A percentile compares a stretch with the other conserved stretches of the same genome.
These are phyloP conservation scores for Isatis tinctoria DNA, from an alignment of 345 rosid genomes.

Conservation along the genomic window DNA sequence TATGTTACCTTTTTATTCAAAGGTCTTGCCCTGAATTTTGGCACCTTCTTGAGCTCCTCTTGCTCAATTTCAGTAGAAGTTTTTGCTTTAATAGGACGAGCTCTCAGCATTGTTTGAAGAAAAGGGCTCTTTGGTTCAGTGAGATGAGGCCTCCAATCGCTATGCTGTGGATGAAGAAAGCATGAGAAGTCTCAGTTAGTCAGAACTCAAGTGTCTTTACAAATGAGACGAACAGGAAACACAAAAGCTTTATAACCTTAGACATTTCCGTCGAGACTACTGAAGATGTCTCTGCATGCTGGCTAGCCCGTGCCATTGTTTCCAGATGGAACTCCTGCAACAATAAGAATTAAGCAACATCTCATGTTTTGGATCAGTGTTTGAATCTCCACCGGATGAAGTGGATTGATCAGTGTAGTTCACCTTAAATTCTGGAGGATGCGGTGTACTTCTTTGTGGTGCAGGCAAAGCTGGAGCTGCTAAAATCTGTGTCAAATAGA, in stretches of 20 bases:
- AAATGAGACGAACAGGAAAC: background rate
- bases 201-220: background rate
- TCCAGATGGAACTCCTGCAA: background rate
- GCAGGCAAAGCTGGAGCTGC: background rate
- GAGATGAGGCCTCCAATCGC: constrained; percentile 53
- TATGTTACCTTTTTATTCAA: constrained; percentile 61
- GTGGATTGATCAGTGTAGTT: background rate
- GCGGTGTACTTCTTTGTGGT: background rate
- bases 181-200: background rate
- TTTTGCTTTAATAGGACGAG: background rate
- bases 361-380: background rate
- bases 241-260: background rate
- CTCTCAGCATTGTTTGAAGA: constrained; percentile 36
- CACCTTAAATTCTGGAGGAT: background rate
- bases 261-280: background rate
- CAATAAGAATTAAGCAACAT: background rate
- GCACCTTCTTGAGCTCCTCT: constrained; percentile 74
- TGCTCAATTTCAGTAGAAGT: constrained; percentile 62
- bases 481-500: background rate
- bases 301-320: background rate
- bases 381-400: background rate
- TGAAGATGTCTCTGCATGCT: background rate
- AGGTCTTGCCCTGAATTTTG: constrained; percentile 89
- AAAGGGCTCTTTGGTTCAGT: constrained; percentile 65
- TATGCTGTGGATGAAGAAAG: constrained; percentile 21